Evolutionary conservation across 306 rosid species (phyloP).

Genomic region (Prunus davidiana): DNA sequence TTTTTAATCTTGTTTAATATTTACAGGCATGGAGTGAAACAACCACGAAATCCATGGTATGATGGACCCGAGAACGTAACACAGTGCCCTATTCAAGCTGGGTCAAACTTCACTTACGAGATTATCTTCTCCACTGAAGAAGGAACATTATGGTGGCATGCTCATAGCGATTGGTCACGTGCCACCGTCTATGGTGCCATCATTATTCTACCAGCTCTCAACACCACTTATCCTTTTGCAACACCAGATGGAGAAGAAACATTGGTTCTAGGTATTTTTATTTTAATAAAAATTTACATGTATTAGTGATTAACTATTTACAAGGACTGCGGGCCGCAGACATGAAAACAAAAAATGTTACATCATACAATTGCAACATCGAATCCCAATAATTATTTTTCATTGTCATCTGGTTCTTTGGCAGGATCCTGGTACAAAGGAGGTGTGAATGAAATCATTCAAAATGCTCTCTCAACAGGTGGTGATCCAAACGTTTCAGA

Average conservation of each 20-base stretch:
- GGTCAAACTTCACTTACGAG: slow-evolving; percentile 23
- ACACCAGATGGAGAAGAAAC: slow-evolving; percentile 14
- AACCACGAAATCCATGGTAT: slow-evolving; percentile 33
- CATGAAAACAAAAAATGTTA: too few species aligned
- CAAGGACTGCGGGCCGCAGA: too few species aligned
- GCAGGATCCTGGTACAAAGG: slow-evolving; percentile 26
- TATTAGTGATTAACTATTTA: too few species aligned
- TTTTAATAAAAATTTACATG: neutral
- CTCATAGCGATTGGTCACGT: slow-evolving; percentile 40
- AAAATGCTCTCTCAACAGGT: slow-evolving; percentile 12
- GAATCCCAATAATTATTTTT: neutral
- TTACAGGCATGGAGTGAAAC: slow-evolving; percentile 19
- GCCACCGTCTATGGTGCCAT: slow-evolving; percentile 40
- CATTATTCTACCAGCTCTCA: slow-evolving; percentile 8
- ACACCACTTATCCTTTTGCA: slow-evolving; percentile 23
- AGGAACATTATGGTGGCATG: slow-evolving; percentile 50
- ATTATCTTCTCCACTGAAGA: slow-evolving; percentile 35
- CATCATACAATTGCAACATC: too few species aligned
- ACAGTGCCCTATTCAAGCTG: slow-evolving; percentile 32
- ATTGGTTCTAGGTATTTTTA: slow-evolving; percentile 12
- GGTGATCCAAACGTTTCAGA: slow-evolving; percentile 16
- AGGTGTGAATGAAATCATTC: slow-evolving; percentile 17
- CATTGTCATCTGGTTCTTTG: neutral
- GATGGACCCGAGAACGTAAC: slow-evolving; percentile 43
- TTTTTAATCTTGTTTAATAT: neutral